Conservation (phyloP, 2,329 filamentous ascomycete species). For the Simplicillium sp. region DNA sequence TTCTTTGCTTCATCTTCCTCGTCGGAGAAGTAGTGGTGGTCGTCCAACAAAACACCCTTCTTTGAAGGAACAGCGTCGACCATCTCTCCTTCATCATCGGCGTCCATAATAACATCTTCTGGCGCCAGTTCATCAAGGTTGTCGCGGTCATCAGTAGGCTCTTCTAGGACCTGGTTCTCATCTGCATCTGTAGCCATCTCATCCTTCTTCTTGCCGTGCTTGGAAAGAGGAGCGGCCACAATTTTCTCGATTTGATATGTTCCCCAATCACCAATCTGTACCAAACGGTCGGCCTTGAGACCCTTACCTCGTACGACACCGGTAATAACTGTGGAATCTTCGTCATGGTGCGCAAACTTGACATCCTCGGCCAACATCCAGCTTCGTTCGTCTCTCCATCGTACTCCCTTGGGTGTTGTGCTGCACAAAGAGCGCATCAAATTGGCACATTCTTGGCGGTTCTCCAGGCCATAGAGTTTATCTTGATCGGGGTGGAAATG, state of each 20-base stretch:
- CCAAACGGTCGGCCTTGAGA: conserved; percentile 79
- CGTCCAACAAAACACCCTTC: conserved; percentile 87
- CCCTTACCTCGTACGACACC: conserved; percentile 80
- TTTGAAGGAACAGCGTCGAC: conserved; percentile 34
- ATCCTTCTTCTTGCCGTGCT: conserved; percentile 54
- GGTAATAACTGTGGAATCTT: conserved; percentile 63
- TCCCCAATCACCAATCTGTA: conserved; percentile 91
- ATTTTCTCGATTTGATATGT: conserved; percentile 90
- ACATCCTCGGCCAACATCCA: conserved; percentile 91
- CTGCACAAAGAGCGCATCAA: conserved; percentile 86
- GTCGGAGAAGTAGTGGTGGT: conserved; percentile 97
- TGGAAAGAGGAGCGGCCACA: conserved; percentile 59
- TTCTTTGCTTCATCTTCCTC: conserved; percentile 40
- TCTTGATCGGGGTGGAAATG: conserved; percentile 92
- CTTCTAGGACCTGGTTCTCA: conserved; percentile 52
- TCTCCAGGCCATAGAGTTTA: conserved; percentile 83
- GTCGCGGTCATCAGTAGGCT: conserved; percentile 71
- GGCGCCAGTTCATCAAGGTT: conserved; percentile 76
- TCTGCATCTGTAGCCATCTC: conserved; percentile 58
- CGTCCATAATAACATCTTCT: conserved; percentile 69
- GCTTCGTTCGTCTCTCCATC: conserved; percentile 89
- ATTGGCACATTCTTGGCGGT: conserved; percentile 82
- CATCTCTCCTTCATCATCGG: conserved; percentile 41
- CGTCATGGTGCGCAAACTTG: conserved; percentile 53
- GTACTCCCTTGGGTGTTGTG: conserved; percentile 84